Evolutionary conservation across 2,329 filamentous ascomycete genomes (phyloP).

Genomic region (Aspergillus oerlinghausenensis): DNA sequence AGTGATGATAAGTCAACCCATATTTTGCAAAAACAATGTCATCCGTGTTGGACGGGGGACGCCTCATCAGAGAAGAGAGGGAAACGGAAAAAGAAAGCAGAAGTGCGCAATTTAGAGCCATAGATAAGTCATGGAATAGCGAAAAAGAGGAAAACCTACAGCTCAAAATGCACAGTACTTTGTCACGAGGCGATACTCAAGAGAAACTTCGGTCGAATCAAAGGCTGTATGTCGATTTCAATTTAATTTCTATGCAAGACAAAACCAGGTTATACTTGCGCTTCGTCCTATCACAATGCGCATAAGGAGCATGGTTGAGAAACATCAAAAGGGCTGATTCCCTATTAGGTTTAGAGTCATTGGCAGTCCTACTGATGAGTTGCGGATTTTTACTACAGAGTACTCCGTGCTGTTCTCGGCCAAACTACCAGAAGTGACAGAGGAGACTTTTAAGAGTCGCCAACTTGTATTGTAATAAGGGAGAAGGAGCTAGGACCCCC

Average conservation of each 20-base stretch:
- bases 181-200: conserved; percentile 17
- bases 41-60: neutral
- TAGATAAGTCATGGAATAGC: neutral
- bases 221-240: conserved; percentile 12
- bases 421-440: too few species aligned
- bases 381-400: too few species aligned
- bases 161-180: conserved; percentile 19
- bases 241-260: conserved; percentile 12
- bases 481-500: conserved; percentile 17
- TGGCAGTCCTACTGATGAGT: conserved; percentile 6
- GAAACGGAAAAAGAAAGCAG: neutral
- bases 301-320: conserved; percentile 11
- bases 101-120: neutral
- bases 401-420: too few species aligned
- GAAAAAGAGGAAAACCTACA: neutral
- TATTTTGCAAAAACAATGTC: neutral
- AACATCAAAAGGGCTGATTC: neutral
- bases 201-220: conserved; percentile 12
- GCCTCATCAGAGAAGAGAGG: neutral
- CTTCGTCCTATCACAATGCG: conserved; percentile 14
- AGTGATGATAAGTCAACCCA: neutral
- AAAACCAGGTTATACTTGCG: conserved; percentile 8
- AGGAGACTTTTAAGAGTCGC: neutral
- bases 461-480: neutral
- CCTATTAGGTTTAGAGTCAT: conserved; percentile 1